A percentile compares a stretch with the other conserved stretches of the same genome.
Conservation (phyloP, 768 basidiomycete genomes). For the Tylopilus felleus region DNA sequence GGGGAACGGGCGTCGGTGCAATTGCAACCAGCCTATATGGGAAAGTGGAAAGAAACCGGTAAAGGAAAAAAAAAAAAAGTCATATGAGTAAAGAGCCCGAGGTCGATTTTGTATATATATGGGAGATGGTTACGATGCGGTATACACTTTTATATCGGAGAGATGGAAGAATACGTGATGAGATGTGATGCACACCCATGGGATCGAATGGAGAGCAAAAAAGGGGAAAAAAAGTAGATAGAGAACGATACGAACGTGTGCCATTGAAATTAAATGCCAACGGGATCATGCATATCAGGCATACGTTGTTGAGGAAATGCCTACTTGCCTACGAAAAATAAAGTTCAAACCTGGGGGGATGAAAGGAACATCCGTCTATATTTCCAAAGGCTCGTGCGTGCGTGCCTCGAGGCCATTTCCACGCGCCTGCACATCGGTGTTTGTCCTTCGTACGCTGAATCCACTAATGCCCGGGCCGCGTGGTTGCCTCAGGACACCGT, state of each 20-base stretch:
- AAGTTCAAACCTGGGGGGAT: not conserved
- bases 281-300: constrained; percentile 23
- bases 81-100: not conserved
- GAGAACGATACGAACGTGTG: constrained; percentile 10
- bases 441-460: constrained; percentile 57
- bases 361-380: constrained; percentile 40
- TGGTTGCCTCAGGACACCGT: constrained; percentile 77
- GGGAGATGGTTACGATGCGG: constrained; percentile 19
- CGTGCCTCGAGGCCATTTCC: constrained; percentile 73
- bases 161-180: not conserved
- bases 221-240: not conserved
- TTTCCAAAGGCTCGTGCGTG: constrained; percentile 84
- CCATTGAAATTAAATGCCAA: constrained; percentile 24
- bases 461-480: constrained; percentile 77
- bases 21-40: too few relatives aligned
- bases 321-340: constrained; percentile 16
- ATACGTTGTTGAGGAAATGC: constrained; percentile 14
- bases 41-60: not conserved
- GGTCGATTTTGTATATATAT: constrained; percentile 11
- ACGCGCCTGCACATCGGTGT: constrained; percentile 43
- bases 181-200: constrained; percentile 11
- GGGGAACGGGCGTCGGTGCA: too few relatives aligned
- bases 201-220: constrained; percentile 13
- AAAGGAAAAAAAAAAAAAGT: not conserved
- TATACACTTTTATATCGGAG: constrained; percentile 26